These are phyloP conservation scores for Spizellomyces sp. DNA, from an alignment of 192 early-diverging fungal species.

Conservation along the genomic window DNA sequence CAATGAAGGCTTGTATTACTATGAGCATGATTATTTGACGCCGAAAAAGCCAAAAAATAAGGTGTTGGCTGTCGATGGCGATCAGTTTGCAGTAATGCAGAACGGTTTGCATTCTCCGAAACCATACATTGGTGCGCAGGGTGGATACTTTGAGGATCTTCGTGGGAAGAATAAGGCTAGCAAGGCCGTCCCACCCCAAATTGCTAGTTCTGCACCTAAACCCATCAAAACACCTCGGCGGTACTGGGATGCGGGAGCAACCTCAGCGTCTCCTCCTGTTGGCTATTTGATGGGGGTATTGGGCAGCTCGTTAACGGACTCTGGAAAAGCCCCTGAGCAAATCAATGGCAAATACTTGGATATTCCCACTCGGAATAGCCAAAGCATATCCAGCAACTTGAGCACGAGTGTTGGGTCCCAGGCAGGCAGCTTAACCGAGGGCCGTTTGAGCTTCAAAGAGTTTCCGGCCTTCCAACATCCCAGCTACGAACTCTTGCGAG, in stretches of 20 bases:
- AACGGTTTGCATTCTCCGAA: constrained; percentile 10
- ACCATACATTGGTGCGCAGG: background rate
- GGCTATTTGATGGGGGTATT: constrained; percentile 45
- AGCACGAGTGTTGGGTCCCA: background rate
- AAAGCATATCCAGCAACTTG: no score
- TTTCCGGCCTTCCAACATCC: constrained; percentile 73
- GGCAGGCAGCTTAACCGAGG: constrained; percentile 4
- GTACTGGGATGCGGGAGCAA: constrained; percentile 38
- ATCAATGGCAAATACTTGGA: background rate
- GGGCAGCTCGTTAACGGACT: background rate
- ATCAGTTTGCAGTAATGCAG: constrained; percentile 18
- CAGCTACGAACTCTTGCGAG: constrained; percentile 87
- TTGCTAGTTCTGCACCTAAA: constrained; percentile 14
- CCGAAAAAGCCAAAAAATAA: constrained; percentile 29
- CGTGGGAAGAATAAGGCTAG: background rate
- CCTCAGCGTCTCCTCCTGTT: constrained; percentile 50
- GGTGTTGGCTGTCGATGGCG: constrained; percentile 13
- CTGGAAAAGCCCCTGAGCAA: constrained; percentile 14
- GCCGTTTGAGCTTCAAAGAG: constrained; percentile 42
- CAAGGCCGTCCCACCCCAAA: background rate
- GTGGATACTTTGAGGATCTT: background rate
- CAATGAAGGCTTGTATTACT: constrained; percentile 93
- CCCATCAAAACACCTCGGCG: constrained; percentile 32
- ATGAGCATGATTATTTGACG: constrained; percentile 56
- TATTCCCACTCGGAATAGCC: background rate